Percentiles rank a stretch among this genome's conserved stretches.
These are phyloP conservation scores for Coccinonectria pachysandricola DNA, from an alignment of 2,329 filamentous ascomycete genomes.

Conservation along the genomic window DNA sequence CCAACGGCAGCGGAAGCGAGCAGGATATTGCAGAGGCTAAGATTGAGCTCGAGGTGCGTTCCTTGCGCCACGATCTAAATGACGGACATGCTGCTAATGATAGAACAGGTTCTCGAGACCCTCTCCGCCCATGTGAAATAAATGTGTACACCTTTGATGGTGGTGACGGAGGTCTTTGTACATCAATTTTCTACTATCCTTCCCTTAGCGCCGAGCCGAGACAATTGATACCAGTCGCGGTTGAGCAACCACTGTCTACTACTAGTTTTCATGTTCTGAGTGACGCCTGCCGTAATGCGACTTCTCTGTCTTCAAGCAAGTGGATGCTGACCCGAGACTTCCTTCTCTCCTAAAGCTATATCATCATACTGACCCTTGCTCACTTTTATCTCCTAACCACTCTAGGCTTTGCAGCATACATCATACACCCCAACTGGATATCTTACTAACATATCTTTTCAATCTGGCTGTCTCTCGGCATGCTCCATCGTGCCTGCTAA, in stretches of 20 bases:
- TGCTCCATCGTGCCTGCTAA: no score
- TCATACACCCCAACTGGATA: no score
- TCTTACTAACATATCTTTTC: no score
- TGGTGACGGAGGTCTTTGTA: conserved; percentile 31
- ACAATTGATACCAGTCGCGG: conserved; percentile 27
- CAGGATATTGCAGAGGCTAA: conserved; percentile 97
- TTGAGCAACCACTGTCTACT: conserved; percentile 16
- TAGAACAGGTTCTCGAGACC: conserved; percentile 64
- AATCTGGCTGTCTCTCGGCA: no score
- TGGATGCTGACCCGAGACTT: conserved; percentile 4
- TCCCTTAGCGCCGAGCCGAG: conserved; percentile 25
- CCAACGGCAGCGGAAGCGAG: conserved; percentile 81
- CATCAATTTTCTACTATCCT: conserved; percentile 29
- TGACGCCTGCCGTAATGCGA: conserved; percentile 10
- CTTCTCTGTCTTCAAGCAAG: neutral
- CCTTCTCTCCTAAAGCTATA: conserved; percentile 4
- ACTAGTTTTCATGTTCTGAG: conserved; percentile 5
- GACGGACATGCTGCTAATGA: conserved; percentile 27
- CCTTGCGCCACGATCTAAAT: conserved; percentile 1
- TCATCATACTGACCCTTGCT: no score
- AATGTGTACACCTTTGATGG: conserved; percentile 42
- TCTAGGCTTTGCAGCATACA: no score
- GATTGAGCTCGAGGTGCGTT: conserved; percentile 86
- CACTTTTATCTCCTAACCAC: conserved; percentile 1
- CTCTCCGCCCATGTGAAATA: conserved; percentile 76